phyloP scores from a whole-genome alignment of 306 rosid species.

The Trifolium pratense region DNA sequence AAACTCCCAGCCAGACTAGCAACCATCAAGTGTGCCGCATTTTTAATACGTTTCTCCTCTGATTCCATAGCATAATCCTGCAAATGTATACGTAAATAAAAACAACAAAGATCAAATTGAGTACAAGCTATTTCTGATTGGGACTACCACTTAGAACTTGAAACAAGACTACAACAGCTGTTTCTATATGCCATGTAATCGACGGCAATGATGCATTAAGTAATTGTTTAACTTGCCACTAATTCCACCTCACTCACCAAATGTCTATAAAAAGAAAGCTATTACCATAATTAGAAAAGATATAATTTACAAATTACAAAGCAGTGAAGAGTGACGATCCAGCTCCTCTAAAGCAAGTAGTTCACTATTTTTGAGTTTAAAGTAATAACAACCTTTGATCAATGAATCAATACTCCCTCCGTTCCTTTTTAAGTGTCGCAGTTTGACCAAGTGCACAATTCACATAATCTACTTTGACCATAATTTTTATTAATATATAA shows the following conservation, averaged over 20 bases:
- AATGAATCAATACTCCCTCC: background rate
- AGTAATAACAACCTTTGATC: background rate
- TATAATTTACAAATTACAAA: background rate
- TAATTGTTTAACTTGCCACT: background rate
- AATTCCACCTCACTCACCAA: constrained; percentile 7
- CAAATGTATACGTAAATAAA: constrained; percentile 37
- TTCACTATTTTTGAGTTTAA: background rate
- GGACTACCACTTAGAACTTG: background rate
- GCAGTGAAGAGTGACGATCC: background rate
- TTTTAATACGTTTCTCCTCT: constrained; percentile 87
- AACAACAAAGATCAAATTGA: constrained; percentile 21
- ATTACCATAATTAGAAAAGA: background rate
- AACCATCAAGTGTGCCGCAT: constrained; percentile 99
- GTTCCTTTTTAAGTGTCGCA: too few relatives aligned
- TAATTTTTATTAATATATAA: too few relatives aligned
- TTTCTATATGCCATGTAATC: background rate
- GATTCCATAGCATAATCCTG: constrained; percentile 99
- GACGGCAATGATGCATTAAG: background rate
- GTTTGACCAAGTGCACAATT: too few relatives aligned
- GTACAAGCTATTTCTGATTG: background rate
- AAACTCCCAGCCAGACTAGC: constrained; percentile 97
- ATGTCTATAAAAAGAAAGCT: constrained; percentile 22
- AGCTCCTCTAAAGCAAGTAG: background rate
- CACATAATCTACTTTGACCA: too few relatives aligned
- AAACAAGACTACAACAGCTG: background rate